Base-by-base conservation (phyloP, 1,284 basidiomycete genomes). In the Butyriboletus appendiculatus region DNA sequence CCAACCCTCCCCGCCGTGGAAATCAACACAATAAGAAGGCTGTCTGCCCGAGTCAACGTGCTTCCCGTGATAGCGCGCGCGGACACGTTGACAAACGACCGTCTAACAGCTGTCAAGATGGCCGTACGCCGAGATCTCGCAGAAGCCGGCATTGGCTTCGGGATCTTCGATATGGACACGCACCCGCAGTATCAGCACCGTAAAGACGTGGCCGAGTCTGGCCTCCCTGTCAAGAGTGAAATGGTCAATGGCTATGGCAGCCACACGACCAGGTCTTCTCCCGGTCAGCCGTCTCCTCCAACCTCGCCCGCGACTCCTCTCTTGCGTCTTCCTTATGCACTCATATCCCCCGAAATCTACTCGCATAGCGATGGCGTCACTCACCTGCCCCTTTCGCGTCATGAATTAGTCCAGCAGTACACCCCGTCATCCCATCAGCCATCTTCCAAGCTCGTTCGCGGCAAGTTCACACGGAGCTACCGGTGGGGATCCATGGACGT, bases 41-140 rank as follows among this genome's bases (percentile, higher is more conserved):
- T 98, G 60, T 95, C 94, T 68, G 83, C 86, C 62, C 89, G 94
- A 67, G 94, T 97, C 74, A 98, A 98, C 75, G 86, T 98, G 52
- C 90, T 98, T 60, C 95, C 96, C 53, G 92, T 98, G 64, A 90
- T 98, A 63, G 92, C 94, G 59, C 89, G 94, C 65, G 88, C 93
- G 43, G 96, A 98, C 75, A 87, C 88, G 51, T 81, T 98, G 64
- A 94, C 94, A 48, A 95, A 95, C 71, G 94, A 97, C 65, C 84
- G 88, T 55, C 80, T 93, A 50, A 80, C 81, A 43, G 81, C 82
- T 52, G 81, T 92, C 70, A 91, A 92, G 72, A 73, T 84, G 63
- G 90, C 88, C 56, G 80, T 93, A 63, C 81, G 88, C 61, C 75
- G 83, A 62, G 89, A 91, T 73, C 78, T 93, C 45, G 88, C 87